Conservation (phyloP, 306 rosid species). For the Carpinus viminea region DNA sequence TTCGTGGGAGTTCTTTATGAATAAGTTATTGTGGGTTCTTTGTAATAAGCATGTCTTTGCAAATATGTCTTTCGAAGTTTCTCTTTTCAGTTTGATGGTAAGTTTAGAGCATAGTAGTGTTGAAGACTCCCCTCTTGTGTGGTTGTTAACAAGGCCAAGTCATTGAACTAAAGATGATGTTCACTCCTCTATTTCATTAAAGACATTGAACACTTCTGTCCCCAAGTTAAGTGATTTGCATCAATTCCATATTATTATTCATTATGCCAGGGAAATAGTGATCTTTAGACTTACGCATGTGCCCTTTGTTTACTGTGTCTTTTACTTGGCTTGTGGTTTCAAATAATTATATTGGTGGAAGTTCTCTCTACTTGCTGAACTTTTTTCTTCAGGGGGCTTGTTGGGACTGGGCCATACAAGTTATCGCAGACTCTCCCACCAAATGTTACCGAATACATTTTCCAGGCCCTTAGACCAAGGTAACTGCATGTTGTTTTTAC, state of each 20-base stretch:
- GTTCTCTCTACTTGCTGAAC: conserved; percentile 6
- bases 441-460: conserved; percentile 66
- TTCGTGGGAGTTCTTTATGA: conserved; percentile 13
- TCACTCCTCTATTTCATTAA: background rate
- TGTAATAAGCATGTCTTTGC: background rate
- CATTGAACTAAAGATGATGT: background rate
- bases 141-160: no score
- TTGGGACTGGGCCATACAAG: conserved; percentile 43
- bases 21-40: conserved; percentile 3
- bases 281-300: background rate
- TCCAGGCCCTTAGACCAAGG: conserved; percentile 77
- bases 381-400: conserved; percentile 38
- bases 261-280: background rate
- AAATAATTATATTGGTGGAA: conserved; percentile 10
- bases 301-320: background rate
- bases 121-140: background rate
- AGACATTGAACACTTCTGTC: background rate
- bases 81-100: background rate
- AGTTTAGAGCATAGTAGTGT: background rate
- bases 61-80: background rate
- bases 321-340: conserved; percentile 12
- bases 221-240: background rate
- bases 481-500: conserved; percentile 28
- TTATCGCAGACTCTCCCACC: conserved; percentile 53
- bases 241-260: background rate